Evolutionary conservation across 106 monocot species (phyloP).

Genomic region (Dioscorea alata): DNA sequence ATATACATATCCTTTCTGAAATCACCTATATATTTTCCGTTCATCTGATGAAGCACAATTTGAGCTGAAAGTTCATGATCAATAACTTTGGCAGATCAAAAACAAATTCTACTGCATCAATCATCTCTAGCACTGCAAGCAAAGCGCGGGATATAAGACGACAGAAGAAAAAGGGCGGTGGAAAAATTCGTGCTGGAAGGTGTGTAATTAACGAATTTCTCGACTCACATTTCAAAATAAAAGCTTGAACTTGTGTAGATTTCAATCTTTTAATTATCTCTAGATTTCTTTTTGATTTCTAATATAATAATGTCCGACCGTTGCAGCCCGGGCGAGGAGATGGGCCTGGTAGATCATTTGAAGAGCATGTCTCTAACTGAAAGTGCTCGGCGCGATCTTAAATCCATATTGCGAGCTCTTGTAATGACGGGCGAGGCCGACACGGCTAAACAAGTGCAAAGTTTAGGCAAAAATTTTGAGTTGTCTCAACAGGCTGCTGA

Average conservation of each 20-base stretch:
- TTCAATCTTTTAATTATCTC: too few relatives aligned
- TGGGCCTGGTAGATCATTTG: constrained; percentile 77
- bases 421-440: constrained; percentile 64
- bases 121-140: constrained; percentile 46
- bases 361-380: constrained; percentile 60
- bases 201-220: background rate
- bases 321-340: constrained; percentile 87
- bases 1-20: too few relatives aligned
- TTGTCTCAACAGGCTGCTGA: constrained; percentile 68
- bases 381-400: constrained; percentile 44
- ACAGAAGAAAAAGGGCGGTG: constrained; percentile 50
- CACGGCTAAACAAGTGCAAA: constrained; percentile 63
- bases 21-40: too few relatives aligned
- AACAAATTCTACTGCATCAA: constrained; percentile 49
- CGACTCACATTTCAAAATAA: too few relatives aligned
- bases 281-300: background rate
- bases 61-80: too few relatives aligned
- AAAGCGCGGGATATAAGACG: constrained; percentile 46
- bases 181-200: constrained; percentile 98
- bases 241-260: too few relatives aligned
- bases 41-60: too few relatives aligned
- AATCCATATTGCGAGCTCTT: constrained; percentile 46
- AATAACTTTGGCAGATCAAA: constrained; percentile 33
- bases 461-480: constrained; percentile 43
- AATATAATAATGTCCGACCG: background rate